Conservation (phyloP, 345 rosid genomes). For the Toxicodendron radicans region DNA sequence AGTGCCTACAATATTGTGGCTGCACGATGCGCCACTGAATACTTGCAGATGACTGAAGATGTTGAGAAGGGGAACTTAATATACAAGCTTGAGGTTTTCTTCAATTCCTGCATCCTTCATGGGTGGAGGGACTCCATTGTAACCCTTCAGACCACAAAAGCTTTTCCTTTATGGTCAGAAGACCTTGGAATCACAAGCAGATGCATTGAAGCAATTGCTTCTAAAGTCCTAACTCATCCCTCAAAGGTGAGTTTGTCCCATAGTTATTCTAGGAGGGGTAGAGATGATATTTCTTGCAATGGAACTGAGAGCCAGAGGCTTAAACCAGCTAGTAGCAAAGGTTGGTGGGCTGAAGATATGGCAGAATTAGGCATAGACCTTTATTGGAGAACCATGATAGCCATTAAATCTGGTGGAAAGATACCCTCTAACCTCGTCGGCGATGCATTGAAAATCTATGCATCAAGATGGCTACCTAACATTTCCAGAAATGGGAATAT, state of each 20-base stretch:
- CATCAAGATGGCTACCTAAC: constrained; percentile 79
- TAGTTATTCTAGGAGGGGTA: constrained; percentile 75
- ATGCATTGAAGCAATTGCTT: constrained; percentile 78
- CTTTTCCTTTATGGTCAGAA: constrained; percentile 74
- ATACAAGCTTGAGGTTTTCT: constrained; percentile 90
- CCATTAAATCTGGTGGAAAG: constrained; percentile 78
- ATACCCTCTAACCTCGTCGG: constrained; percentile 66
- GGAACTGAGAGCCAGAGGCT: constrained; percentile 59
- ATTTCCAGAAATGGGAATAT: constrained; percentile 46
- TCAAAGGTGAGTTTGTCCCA: constrained; percentile 79
- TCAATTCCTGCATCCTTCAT: constrained; percentile 77
- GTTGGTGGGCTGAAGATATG: constrained; percentile 99
- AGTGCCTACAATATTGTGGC: constrained; percentile 93
- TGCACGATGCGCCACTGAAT: constrained; percentile 86
- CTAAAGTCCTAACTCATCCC: constrained; percentile 67
- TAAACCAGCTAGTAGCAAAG: constrained; percentile 43
- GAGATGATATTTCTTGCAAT: constrained; percentile 68
- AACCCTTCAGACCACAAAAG: constrained; percentile 77
- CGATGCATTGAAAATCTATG: constrained; percentile 82
- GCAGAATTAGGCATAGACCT: constrained; percentile 88
- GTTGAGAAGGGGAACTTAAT: constrained; percentile 93
- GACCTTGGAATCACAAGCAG: constrained; percentile 85
- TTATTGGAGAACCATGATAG: constrained; percentile 90
- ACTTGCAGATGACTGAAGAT: constrained; percentile 90
- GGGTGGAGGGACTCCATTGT: constrained; percentile 95